Conservation (phyloP, 1,139 yeast species). For the Pneumocystis carinii region DNA sequence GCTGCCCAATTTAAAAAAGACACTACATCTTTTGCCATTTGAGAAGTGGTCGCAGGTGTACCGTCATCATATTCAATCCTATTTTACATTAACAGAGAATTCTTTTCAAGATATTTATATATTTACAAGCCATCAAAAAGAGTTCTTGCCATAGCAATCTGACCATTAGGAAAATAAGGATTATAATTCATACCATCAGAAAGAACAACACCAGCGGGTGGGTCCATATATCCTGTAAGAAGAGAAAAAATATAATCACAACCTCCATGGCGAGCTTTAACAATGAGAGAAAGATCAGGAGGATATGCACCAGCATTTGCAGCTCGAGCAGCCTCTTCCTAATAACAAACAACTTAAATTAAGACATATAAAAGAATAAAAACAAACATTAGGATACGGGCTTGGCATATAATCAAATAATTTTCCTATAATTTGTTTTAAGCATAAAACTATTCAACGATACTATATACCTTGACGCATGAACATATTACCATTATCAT, state of each 20-base stretch:
- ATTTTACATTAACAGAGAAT: not conserved
- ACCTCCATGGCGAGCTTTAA: constrained; percentile 98
- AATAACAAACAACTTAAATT: not conserved
- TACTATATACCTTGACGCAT: constrained; percentile 55
- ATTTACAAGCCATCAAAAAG: constrained; percentile 66
- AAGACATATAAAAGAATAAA: not conserved
- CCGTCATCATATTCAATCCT: constrained; percentile 94
- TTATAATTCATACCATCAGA: constrained; percentile 94
- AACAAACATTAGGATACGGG: constrained; percentile 59
- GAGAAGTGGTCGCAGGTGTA: constrained; percentile 95
- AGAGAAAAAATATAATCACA: constrained; percentile 87
- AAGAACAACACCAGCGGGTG: constrained; percentile 91
- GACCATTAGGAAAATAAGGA: constrained; percentile 99
- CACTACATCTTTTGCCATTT: constrained; percentile 97
- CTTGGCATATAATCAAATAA: constrained; percentile 89
- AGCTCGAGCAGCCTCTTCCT: constrained; percentile 96
- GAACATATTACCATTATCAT: constrained; percentile 97
- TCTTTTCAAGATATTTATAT: not conserved
- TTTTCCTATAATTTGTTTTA: constrained; percentile 36
- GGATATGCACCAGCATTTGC: constrained; percentile 99
- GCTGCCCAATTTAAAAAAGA: constrained; percentile 96
- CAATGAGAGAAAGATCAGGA: constrained; percentile 92
- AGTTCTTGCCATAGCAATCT: constrained; percentile 98
- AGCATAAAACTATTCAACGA: not conserved
- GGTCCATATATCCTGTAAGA: constrained; percentile 96